Evolutionary conservation across 257 asterid species (phyloP).

Genomic region (Fraxinus quadrangulata): DNA sequence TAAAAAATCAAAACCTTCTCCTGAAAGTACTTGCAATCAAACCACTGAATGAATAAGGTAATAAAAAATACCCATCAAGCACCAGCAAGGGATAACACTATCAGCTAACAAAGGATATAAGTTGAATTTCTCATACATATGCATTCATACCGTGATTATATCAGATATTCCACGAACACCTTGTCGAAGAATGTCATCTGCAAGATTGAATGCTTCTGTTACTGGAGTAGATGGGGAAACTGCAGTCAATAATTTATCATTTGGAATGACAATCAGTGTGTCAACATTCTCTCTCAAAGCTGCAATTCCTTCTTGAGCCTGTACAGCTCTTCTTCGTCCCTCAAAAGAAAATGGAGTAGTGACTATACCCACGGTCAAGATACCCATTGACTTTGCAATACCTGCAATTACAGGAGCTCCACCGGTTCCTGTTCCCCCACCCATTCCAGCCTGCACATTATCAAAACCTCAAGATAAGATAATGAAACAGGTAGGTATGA

Average conservation of each 20-base stretch:
- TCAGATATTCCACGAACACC: conserved; percentile 98
- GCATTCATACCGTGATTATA: conserved; percentile 71
- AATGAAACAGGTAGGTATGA: not conserved
- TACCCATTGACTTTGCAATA: conserved; percentile 55
- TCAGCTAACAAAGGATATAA: not conserved
- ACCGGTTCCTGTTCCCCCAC: conserved; percentile 67
- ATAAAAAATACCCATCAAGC: not conserved
- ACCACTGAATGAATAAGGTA: not conserved
- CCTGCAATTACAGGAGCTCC: conserved; percentile 62
- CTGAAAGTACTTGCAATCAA: not conserved
- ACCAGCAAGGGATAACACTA: not conserved
- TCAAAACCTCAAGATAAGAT: not conserved
- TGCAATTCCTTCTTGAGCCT: conserved; percentile 98
- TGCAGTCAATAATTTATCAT: conserved; percentile 82
- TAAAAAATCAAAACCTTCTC: not conserved
- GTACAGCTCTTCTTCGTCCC: conserved; percentile 96
- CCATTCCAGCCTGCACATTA: conserved; percentile 55
- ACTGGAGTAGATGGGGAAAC: conserved; percentile 96
- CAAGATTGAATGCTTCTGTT: conserved; percentile 94
- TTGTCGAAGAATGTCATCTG: conserved; percentile 96
- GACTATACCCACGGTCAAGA: conserved; percentile 57
- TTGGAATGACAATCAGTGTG: conserved; percentile 92
- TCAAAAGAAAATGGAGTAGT: conserved; percentile 95
- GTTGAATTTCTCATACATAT: not conserved
- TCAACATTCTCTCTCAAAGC: conserved; percentile 91